Percentiles rank a stretch among this genome's conserved stretches.
These are phyloP conservation scores for Rossbeevera mucosa DNA, from an alignment of 768 basidiomycete genomes.

Conservation along the genomic window DNA sequence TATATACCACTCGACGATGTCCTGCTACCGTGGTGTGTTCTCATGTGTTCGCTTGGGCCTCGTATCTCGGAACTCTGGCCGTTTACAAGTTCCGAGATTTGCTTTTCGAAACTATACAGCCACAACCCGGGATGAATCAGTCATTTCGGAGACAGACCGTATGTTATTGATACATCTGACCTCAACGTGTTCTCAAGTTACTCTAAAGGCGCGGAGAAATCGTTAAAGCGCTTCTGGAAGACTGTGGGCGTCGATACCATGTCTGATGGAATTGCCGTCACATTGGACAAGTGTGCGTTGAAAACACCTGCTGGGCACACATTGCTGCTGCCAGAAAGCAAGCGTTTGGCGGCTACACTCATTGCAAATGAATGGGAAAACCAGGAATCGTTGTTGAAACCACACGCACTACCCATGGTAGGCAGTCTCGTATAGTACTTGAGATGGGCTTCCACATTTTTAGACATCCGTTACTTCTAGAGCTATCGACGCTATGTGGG, in stretches of 20 bases:
- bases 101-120: slow-evolving; percentile 12
- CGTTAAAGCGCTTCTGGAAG: slow-evolving; percentile 92
- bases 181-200: slow-evolving; percentile 2
- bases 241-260: slow-evolving; percentile 70
- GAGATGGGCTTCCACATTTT: slow-evolving; percentile 6
- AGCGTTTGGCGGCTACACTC: slow-evolving; percentile 70
- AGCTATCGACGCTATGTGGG: slow-evolving; percentile 75
- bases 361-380: slow-evolving; percentile 97
- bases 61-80: background rate
- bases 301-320: slow-evolving; percentile 86
- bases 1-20: slow-evolving; percentile 2
- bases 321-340: slow-evolving; percentile 65
- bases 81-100: background rate
- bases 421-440: slow-evolving; percentile 12
- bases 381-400: slow-evolving; percentile 79
- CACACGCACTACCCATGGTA: slow-evolving; percentile 90
- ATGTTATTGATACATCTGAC: slow-evolving; percentile 17
- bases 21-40: slow-evolving; percentile 3
- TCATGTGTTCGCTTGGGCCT: slow-evolving; percentile 4
- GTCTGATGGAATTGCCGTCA: slow-evolving; percentile 52
- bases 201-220: slow-evolving; percentile 73
- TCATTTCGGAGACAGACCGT: slow-evolving; percentile 65
- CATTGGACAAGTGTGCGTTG: slow-evolving; percentile 76
- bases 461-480: slow-evolving; percentile 91
- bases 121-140: slow-evolving; percentile 37